phyloP scores from a whole-genome alignment of 2,329 filamentous ascomycete species.

The Zelopaecilomyces penicillatus region DNA sequence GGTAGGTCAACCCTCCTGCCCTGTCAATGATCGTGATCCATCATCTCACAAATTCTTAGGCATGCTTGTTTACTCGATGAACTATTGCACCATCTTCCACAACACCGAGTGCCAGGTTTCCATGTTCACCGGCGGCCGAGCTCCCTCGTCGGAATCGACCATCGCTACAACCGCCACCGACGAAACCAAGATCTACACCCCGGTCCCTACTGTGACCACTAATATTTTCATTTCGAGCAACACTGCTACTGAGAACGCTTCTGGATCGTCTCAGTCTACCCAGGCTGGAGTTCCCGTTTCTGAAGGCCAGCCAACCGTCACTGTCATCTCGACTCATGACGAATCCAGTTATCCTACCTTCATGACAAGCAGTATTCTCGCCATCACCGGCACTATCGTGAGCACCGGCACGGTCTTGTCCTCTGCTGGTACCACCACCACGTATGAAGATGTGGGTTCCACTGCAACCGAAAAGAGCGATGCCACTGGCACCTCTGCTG shows the following conservation, averaged over 20 bases:
- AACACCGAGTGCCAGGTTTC: conserved; percentile 25
- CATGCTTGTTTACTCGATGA: conserved; percentile 25
- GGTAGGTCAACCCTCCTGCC: conserved; percentile 15
- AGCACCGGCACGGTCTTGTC: conserved; percentile 8
- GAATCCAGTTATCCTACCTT: conserved; percentile 11
- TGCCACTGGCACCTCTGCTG: conserved; percentile 15
- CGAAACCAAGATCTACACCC: not conserved
- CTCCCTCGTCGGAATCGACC: conserved; percentile 8
- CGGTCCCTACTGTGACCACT: conserved; percentile 1
- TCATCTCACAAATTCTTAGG: conserved; percentile 15
- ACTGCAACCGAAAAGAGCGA: conserved; percentile 15
- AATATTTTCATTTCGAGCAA: not conserved
- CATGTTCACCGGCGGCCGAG: conserved; percentile 17
- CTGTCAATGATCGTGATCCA: not conserved
- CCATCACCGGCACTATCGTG: conserved; percentile 11
- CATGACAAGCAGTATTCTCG: conserved; percentile 14
- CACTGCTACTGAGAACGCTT: not conserved
- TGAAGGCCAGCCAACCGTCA: conserved; percentile 1
- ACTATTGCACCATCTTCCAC: conserved; percentile 27
- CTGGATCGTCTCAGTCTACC: conserved; percentile 1
- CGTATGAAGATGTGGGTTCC: conserved; percentile 9
- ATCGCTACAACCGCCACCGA: conserved; percentile 1
- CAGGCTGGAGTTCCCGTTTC: not conserved
- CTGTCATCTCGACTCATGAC: conserved; percentile 14
- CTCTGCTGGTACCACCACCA: conserved; percentile 6